A percentile compares a stretch with the other conserved stretches of the same genome.
Conservation (phyloP, 1,284 basidiomycete genomes). For the Stygiomarasmius scandens region DNA sequence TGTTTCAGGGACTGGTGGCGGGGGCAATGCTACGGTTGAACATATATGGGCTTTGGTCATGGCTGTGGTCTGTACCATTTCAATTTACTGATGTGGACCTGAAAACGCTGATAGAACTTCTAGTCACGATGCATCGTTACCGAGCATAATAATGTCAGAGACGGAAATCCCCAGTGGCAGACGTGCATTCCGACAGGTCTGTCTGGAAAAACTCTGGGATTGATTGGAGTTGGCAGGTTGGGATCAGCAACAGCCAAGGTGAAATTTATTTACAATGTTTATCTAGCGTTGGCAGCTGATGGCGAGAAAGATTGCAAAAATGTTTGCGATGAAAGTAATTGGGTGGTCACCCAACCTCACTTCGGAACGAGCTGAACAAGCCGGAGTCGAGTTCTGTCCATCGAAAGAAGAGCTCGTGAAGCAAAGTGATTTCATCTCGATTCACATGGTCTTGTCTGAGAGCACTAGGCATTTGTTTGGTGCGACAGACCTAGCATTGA, state of each 20-base stretch:
- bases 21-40: constrained; percentile 53
- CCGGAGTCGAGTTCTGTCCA: constrained; percentile 49
- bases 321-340: constrained; percentile 60
- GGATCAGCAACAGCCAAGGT: constrained; percentile 53
- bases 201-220: constrained; percentile 55
- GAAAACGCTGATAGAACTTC: not conserved
- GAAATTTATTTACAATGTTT: not conserved
- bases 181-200: constrained; percentile 55
- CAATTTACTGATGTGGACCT: too few relatives aligned
- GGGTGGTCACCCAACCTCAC: constrained; percentile 70
- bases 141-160: constrained; percentile 55
- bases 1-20: constrained; percentile 56
- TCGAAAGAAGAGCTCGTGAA: constrained; percentile 57
- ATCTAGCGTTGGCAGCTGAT: constrained; percentile 4
- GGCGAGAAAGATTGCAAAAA: constrained; percentile 52
- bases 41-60: constrained; percentile 72
- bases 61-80: constrained; percentile 24
- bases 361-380: constrained; percentile 52
- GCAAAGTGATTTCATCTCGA: constrained; percentile 58
- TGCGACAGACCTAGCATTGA: constrained; percentile 45
- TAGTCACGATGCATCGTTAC: constrained; percentile 48
- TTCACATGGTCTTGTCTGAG: constrained; percentile 61
- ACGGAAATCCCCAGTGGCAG: constrained; percentile 57
- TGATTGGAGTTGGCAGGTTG: constrained; percentile 61
- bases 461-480: constrained; percentile 51